Evolutionary conservation across 2,329 filamentous ascomycete genomes (phyloP), one percentile per base, ranked within the genome.

Genomic region (Dendryphion nanum): DNA sequence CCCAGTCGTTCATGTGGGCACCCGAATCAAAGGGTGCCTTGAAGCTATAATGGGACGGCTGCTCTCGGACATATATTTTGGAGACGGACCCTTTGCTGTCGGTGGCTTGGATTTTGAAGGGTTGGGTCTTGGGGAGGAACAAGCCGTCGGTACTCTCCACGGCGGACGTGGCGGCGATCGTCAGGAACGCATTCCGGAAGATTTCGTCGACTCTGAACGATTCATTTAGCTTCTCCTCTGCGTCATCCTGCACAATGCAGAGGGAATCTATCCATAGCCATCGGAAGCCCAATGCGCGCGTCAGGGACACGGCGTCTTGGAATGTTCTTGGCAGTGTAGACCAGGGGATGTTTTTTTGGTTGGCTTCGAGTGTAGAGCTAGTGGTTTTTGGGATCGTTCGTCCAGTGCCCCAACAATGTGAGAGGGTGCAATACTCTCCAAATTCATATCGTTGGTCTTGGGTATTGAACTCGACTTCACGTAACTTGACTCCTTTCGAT

Each of bases 201-300:
- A 61, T 51, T 16, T 53, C 40, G 34, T 57, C 57, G 48, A 61
- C 51, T 7, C 48, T 39, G 19, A 57, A 39, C 15, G 59, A 55
- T 24, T 55, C 55, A 33, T 56, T 47, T 6, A 55, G 42, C 35
- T 53, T 62, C 14, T 61, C 50, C 6, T 45, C 33, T 14, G 31
- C 33, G 30, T 63, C 60, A 32, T 63, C 57, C 38, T 64, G 61
- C 10, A 62, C 19, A 1, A 64, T 47, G 39, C 61, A 64, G 8
- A 64, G 38, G 4, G 54, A 46, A 38, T 68, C 64, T 23, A 66
- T 59, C 55, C 62, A 68, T 1, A 68, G 44, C 44, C 57, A 66
- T 5, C 56, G 55, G 29, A 66, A 51, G 3, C 61, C 61, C n/a
- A 66, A 48, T 19, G 57, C 51, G 21, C 57, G 49, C 3, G 64